These are phyloP conservation scores for Trichothecium roseum DNA, from an alignment of 2,329 filamentous ascomycete species.

Conservation along the genomic window DNA sequence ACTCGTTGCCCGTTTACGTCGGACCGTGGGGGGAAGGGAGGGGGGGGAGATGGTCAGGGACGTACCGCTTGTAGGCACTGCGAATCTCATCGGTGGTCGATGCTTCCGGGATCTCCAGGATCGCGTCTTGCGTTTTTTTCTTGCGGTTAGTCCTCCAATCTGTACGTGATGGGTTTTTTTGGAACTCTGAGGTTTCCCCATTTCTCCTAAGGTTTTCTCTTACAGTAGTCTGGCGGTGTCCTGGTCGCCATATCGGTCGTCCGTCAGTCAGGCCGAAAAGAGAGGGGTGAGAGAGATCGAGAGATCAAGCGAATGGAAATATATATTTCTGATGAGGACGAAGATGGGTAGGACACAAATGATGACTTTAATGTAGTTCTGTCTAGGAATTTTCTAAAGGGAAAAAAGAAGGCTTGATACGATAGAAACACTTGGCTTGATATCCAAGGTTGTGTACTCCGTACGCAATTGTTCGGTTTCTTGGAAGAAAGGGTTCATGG, in stretches of 20 bases:
- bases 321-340: neutral
- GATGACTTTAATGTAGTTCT: neutral
- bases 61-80: constrained; percentile 83
- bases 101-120: constrained; percentile 62
- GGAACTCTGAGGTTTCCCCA: too few species aligned
- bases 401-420: neutral
- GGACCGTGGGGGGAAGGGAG: neutral
- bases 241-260: constrained; percentile 23
- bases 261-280: too few species aligned
- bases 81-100: constrained; percentile 78
- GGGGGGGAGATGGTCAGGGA: neutral
- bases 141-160: neutral
- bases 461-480: too few species aligned
- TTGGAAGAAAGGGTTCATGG: too few species aligned
- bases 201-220: constrained; percentile 12
- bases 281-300: neutral
- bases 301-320: neutral
- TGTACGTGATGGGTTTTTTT: constrained; percentile 2
- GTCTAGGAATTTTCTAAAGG: too few species aligned
- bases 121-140: constrained; percentile 43
- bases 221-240: constrained; percentile 50
- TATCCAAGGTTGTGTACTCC: too few species aligned
- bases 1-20: neutral
- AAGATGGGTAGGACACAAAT: neutral
- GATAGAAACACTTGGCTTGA: too few species aligned